Evolutionary conservation across 1,284 basidiomycete genomes (phyloP), one percentile per base, ranked within the genome.

Genomic region (Stygiomarasmius scandens): DNA sequence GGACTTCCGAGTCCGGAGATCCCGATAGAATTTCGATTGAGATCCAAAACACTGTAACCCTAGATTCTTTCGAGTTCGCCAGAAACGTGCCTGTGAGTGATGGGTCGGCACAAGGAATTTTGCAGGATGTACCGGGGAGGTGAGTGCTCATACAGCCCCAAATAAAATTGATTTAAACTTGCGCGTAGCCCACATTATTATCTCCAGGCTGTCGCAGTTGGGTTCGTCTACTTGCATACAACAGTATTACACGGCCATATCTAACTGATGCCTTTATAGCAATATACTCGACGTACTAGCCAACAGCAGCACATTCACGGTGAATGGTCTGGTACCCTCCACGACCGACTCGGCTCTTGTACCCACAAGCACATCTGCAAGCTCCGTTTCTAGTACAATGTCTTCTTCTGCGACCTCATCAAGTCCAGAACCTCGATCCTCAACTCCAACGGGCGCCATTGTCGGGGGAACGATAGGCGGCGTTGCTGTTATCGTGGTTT

Each of bases 41-140:
- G 16, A 47, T 47, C 3, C 46, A 47, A 14, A 47, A 47, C 24
- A 47, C 16, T 14, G 46, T 47, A 24, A 47, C 46, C 14, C 22
- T 47, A 22, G 46, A 47, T 24, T 47, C 46, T 19, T 47, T 22
- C 22, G 46, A 47, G 46, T 47, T 47, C 24, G 46, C 46, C 24
- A 23, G 46, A 22, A 5, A 23, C 14, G 27, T 47, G 5, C 4
- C n/a, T 22, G 46, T 27, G 20, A 24, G 23, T 14, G 23, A 23
- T 47, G 23, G 23, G 22, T 22, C 27, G 23, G 12, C 27, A 14
- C 14, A 16, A 16, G 12, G 27, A 47, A 24, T 24, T 4, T 4
- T 47, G 46, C 16, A 23, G 19, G 46, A 11, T 27, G 46, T 47
- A 16, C 23, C n/a, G 16, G 46, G 19, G 16, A 47, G 46, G 46